Conservation (phyloP, 1,139 yeast genomes). For the Yamadazyma atlantica region DNA sequence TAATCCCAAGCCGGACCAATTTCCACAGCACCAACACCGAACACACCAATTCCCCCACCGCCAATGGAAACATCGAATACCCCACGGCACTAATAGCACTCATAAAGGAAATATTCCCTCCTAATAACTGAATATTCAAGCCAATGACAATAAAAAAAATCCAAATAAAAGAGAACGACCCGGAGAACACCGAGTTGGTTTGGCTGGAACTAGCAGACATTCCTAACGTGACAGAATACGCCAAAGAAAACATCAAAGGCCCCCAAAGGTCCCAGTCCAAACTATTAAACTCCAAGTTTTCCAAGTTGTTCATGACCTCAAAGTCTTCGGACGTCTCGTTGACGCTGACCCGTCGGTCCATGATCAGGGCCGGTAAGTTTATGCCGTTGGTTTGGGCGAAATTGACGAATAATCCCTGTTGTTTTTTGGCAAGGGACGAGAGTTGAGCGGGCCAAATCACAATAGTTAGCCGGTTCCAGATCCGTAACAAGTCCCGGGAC, state of each 20-base stretch:
- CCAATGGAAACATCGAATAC: slow-evolving; percentile 77
- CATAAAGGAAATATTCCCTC: slow-evolving; percentile 68
- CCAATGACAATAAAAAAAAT: slow-evolving; percentile 58
- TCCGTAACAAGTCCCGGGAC: slow-evolving; percentile 63
- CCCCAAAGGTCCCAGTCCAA: slow-evolving; percentile 92
- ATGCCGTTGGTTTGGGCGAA: slow-evolving; percentile 49
- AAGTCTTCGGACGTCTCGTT: slow-evolving; percentile 29
- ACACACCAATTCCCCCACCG: slow-evolving; percentile 62
- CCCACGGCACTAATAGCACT: slow-evolving; percentile 82
- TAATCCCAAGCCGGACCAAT: slow-evolving; percentile 54
- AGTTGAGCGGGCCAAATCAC: slow-evolving; percentile 72
- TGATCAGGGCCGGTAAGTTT: slow-evolving; percentile 39
- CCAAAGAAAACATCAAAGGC: slow-evolving; percentile 70
- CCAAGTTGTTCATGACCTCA: slow-evolving; percentile 19
- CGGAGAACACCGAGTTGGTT: slow-evolving; percentile 51
- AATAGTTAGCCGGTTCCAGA: slow-evolving; percentile 61
- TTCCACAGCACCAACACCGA: slow-evolving; percentile 53
- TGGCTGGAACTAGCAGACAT: slow-evolving; percentile 38
- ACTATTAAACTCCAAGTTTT: slow-evolving; percentile 26
- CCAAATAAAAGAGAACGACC: slow-evolving; percentile 51
- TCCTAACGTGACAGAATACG: slow-evolving; percentile 58
- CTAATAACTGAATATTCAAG: slow-evolving; percentile 71
- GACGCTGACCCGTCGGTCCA: slow-evolving; percentile 31
- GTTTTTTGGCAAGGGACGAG: slow-evolving; percentile 41
- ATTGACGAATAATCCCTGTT: slow-evolving; percentile 42